A percentile compares a stretch with the other conserved stretches of the same genome.
These are phyloP conservation scores for Monosporascus ibericus DNA, from an alignment of 2,329 filamentous ascomycete genomes.

Conservation along the genomic window DNA sequence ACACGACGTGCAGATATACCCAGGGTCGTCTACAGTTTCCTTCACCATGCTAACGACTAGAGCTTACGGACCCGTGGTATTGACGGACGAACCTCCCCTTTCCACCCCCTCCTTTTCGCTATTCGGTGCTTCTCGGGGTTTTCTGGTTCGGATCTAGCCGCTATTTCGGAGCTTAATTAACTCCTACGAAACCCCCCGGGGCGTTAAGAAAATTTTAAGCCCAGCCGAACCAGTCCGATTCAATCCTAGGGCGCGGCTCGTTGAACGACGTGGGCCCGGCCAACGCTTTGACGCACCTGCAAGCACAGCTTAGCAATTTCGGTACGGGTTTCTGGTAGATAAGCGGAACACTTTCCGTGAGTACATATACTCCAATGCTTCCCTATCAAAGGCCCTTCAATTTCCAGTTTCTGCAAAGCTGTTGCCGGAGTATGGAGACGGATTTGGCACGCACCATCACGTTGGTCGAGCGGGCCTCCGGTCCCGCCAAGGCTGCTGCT, in stretches of 20 bases:
- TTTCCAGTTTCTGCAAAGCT: neutral
- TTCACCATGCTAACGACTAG: too few relatives aligned
- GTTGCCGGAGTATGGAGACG: too few relatives aligned
- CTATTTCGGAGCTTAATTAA: conserved; percentile 7
- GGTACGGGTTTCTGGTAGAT: too few relatives aligned
- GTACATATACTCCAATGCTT: too few relatives aligned
- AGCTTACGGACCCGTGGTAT: too few relatives aligned
- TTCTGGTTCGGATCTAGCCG: conserved; percentile 3
- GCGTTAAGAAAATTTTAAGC: conserved; percentile 1
- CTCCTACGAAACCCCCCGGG: conserved; percentile 7
- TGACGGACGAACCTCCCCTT: too few relatives aligned
- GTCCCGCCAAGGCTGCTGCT: neutral
- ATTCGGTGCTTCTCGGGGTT: neutral
- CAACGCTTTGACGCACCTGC: too few relatives aligned
- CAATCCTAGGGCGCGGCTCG: neutral
- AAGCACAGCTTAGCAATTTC: too few relatives aligned
- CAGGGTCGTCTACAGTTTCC: too few relatives aligned
- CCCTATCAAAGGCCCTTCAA: too few relatives aligned
- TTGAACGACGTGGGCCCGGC: neutral
- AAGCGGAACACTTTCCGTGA: too few relatives aligned
- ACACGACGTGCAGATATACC: too few relatives aligned
- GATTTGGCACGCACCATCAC: neutral
- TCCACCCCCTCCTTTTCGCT: neutral
- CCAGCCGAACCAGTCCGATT: neutral
- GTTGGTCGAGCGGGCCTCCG: neutral